Percentiles rank a stretch among this genome's conserved stretches.
Evolutionary conservation across 164 flowering plant species (phyloP).

Genomic region (Chloranthus sessilifolius): DNA sequence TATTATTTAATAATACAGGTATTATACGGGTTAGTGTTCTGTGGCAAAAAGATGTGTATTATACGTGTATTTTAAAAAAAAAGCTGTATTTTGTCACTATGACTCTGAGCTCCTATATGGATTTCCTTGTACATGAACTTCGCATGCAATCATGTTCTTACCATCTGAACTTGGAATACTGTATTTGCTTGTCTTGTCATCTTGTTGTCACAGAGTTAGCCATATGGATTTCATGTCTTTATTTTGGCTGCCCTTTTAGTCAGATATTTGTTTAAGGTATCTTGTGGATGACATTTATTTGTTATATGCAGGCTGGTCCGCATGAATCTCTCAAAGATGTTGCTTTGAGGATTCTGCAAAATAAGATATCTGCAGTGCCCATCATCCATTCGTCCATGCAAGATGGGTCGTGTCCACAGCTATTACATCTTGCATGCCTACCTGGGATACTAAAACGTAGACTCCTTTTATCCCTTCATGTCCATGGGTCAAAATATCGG

Average conservation of each 20-base stretch:
- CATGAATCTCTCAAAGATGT: slow-evolving; percentile 70
- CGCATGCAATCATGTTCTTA: too few species aligned
- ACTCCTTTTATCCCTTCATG: slow-evolving; percentile 7
- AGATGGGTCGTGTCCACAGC: slow-evolving; percentile 55
- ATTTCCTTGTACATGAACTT: too few species aligned
- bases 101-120: too few species aligned
- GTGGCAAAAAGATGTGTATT: too few species aligned
- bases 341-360: slow-evolving; percentile 58
- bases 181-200: too few species aligned
- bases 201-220: too few species aligned
- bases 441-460: slow-evolving; percentile 68
- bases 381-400: slow-evolving; percentile 46
- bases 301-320: slow-evolving; percentile 63
- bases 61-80: too few species aligned
- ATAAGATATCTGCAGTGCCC: slow-evolving; percentile 68
- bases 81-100: too few species aligned
- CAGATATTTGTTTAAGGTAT: background rate
- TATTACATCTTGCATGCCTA: slow-evolving; percentile 79
- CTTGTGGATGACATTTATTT: background rate
- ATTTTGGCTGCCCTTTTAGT: background rate
- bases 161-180: too few species aligned
- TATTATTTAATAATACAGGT: too few species aligned
- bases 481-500: too few species aligned
- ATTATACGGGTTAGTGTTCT: too few species aligned
- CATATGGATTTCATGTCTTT: background rate